Evolutionary conservation across 306 rosid genomes (phyloP).

Genomic region (Bauhinia variegata): DNA sequence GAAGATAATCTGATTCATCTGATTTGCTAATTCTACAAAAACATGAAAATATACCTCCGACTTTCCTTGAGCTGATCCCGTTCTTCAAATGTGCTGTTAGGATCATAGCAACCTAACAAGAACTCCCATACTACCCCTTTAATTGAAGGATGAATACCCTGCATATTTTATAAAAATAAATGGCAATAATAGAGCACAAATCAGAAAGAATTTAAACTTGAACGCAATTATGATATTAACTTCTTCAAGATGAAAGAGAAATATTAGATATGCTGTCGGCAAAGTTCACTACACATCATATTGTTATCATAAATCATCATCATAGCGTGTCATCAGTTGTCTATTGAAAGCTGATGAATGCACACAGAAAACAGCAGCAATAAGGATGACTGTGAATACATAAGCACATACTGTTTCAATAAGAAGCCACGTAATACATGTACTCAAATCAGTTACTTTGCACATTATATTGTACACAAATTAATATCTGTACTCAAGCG

Average conservation of each 20-base stretch:
- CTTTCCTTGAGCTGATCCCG: constrained; percentile 67
- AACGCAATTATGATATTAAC: not conserved
- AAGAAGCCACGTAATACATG: not conserved
- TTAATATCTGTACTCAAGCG: not conserved
- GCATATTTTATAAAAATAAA: constrained; percentile 36
- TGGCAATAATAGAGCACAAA: constrained; percentile 13
- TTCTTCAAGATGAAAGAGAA: not conserved
- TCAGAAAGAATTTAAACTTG: constrained; percentile 25
- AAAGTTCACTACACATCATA: constrained; percentile 6
- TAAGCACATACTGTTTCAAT: not conserved
- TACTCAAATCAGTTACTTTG: too few species aligned
- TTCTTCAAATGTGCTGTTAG: constrained; percentile 78
- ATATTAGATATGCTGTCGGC: not conserved
- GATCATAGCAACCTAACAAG: constrained; percentile 92
- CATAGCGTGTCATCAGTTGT: not conserved
- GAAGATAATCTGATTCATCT: not conserved
- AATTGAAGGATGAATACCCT: constrained; percentile 97
- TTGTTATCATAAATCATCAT: not conserved
- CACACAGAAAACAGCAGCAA: constrained; percentile 1
- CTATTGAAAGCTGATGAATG: not conserved
- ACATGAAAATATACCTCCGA: constrained; percentile 62
- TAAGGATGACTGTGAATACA: constrained; percentile 4
- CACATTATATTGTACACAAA: not conserved
- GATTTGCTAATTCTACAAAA: constrained; percentile 23
- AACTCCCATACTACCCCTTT: constrained; percentile 95